phyloP scores from a whole-genome alignment of 2,329 filamentous ascomycete genomes.

The Lachnellula hyalina region DNA sequence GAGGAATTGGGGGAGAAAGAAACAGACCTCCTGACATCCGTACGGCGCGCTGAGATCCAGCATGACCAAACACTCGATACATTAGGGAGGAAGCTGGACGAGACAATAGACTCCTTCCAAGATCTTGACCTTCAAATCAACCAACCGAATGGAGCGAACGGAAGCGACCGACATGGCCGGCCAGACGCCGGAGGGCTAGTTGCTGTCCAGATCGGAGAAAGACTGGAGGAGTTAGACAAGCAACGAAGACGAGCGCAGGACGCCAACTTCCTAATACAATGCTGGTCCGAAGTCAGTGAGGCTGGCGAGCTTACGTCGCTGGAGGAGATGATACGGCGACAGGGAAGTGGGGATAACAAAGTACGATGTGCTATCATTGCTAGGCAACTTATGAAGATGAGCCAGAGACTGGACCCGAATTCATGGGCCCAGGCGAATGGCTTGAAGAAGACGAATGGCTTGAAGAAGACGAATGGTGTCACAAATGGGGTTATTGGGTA shows the following conservation, averaged over 20 bases:
- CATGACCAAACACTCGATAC: conserved; percentile 89
- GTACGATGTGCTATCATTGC: conserved; percentile 92
- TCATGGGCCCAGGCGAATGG: conserved; percentile 63
- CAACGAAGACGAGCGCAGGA: conserved; percentile 87
- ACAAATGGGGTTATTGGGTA: conserved; percentile 38
- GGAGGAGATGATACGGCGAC: conserved; percentile 73
- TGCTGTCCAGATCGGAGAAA: conserved; percentile 91
- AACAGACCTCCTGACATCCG: conserved; percentile 83
- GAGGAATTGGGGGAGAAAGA: conserved; percentile 87
- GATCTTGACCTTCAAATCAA: conserved; percentile 80
- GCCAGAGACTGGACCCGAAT: conserved; percentile 76
- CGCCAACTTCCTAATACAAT: conserved; percentile 91
- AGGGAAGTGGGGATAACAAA: conserved; percentile 84
- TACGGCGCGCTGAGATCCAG: conserved; percentile 84
- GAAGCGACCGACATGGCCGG: conserved; percentile 44
- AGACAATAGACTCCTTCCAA: conserved; percentile 89
- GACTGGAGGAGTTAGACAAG: conserved; percentile 87
- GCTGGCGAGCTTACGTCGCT: conserved; percentile 80
- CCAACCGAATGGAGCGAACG: conserved; percentile 43
- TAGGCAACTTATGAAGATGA: conserved; percentile 88
- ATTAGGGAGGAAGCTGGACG: conserved; percentile 81
- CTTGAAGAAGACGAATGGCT: conserved; percentile 45
- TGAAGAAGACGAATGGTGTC: conserved; percentile 46
- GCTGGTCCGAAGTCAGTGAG: conserved; percentile 93
- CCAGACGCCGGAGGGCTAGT: conserved; percentile 69